phyloP scores from a whole-genome alignment of 2,329 filamentous ascomycete genomes.

The Lomentospora prolificans region DNA sequence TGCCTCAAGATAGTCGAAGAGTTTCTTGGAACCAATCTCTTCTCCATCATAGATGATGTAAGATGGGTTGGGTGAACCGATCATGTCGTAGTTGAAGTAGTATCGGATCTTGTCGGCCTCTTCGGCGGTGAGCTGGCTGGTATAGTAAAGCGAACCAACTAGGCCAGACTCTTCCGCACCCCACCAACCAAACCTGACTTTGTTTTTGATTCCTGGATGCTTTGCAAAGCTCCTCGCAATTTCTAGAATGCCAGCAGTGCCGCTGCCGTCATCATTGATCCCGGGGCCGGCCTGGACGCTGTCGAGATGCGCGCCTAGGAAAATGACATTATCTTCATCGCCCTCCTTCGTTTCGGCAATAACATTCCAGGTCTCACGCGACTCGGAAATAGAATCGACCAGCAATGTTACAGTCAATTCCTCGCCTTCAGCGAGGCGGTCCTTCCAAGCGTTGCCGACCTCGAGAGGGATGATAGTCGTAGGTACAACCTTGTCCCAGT shows the following conservation, averaged over 20 bases:
- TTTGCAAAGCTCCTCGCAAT: slow-evolving; percentile 25
- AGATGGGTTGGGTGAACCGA: slow-evolving; percentile 33
- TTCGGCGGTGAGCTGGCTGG: slow-evolving; percentile 21
- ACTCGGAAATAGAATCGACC: slow-evolving; percentile 27
- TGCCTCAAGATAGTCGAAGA: slow-evolving; percentile 25
- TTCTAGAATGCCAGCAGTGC: slow-evolving; percentile 27
- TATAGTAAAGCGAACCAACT: slow-evolving; percentile 32
- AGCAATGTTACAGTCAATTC: slow-evolving; percentile 23
- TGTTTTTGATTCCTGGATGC: slow-evolving; percentile 30
- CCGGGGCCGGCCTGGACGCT: slow-evolving; percentile 28
- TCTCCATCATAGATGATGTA: slow-evolving; percentile 32
- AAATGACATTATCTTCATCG: slow-evolving; percentile 30
- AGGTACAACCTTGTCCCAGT: slow-evolving; percentile 24
- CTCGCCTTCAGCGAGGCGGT: slow-evolving; percentile 23
- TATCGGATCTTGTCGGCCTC: slow-evolving; percentile 48
- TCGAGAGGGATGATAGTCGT: slow-evolving; percentile 26
- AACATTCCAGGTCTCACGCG: slow-evolving; percentile 29
- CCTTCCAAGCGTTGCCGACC: slow-evolving; percentile 25
- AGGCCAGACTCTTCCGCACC: slow-evolving; percentile 34
- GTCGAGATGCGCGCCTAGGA: slow-evolving; percentile 32
- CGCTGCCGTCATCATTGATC: slow-evolving; percentile 31
- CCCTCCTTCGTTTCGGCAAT: slow-evolving; percentile 33
- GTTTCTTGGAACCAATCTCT: slow-evolving; percentile 22
- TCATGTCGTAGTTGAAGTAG: slow-evolving; percentile 67
- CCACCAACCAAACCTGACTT: slow-evolving; percentile 34